Conservation (phyloP, 495 filamentous ascomycete genomes). For the Penicillium dipodomyicola region DNA sequence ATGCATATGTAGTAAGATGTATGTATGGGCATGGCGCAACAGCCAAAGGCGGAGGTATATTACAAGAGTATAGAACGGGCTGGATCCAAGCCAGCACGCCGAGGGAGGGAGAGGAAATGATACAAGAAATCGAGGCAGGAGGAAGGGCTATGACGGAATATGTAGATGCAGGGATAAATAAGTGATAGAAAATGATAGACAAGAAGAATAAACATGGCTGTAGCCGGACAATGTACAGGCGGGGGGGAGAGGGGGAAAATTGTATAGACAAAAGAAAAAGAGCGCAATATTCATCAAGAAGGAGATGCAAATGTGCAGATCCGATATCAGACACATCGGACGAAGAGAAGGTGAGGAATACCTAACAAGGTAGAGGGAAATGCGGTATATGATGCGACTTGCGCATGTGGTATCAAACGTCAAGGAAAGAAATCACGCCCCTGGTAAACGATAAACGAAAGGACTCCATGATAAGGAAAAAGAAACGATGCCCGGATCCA, state of each 20-base stretch:
- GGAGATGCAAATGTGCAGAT: constrained; percentile 14
- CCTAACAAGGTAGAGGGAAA: constrained; percentile 17
- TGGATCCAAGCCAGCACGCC: constrained; percentile 28
- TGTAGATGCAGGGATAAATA: constrained; percentile 26
- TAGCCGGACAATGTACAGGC: constrained; percentile 30
- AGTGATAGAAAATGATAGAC: constrained; percentile 19
- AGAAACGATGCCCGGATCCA: constrained; percentile 42
- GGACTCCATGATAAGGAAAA: constrained; percentile 25
- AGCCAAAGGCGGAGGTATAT: constrained; percentile 35
- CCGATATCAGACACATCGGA: constrained; percentile 23
- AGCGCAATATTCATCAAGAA: constrained; percentile 27
- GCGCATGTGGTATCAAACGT: constrained; percentile 39
- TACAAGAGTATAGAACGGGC: constrained; percentile 35
- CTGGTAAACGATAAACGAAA: constrained; percentile 23
- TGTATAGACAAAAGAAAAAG: constrained; percentile 38
- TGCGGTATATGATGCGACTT: constrained; percentile 35
- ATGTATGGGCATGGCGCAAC: constrained; percentile 28
- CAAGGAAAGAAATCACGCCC: constrained; percentile 24
- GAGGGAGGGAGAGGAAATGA: constrained; percentile 4
- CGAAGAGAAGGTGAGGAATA: constrained; percentile 16
- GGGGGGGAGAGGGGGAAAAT: constrained; percentile 10
- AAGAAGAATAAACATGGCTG: constrained; percentile 12
- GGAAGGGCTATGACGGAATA: constrained; percentile 14
- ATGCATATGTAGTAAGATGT: constrained; percentile 19
- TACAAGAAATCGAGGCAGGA: constrained; percentile 16